Percentiles rank a stretch among this genome's conserved stretches.
phyloP scores from a whole-genome alignment of 164 flowering plant species.

The Magnolia officinalis region DNA sequence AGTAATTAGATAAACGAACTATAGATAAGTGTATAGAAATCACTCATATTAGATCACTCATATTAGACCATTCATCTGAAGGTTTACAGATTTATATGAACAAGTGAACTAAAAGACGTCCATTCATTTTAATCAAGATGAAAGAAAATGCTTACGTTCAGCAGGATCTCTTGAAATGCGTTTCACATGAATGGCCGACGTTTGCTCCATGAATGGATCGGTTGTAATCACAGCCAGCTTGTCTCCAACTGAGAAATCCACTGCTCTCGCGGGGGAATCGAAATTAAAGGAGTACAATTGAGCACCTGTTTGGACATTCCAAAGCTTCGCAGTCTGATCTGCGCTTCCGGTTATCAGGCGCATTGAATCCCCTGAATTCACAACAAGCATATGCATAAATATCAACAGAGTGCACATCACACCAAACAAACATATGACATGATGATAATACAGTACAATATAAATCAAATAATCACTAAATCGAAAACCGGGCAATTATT shows the following conservation, averaged over 20 bases:
- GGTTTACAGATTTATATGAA: background rate
- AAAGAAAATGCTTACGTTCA: slow-evolving; percentile 51
- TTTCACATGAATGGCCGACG: slow-evolving; percentile 84
- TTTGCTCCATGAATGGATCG: slow-evolving; percentile 82
- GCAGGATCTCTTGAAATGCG: slow-evolving; percentile 56
- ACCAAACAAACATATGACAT: background rate
- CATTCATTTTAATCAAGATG: background rate
- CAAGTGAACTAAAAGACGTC: background rate
- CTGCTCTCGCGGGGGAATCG: slow-evolving; percentile 75
- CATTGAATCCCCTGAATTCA: slow-evolving; percentile 58
- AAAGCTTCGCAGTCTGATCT: slow-evolving; percentile 77
- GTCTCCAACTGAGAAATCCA: slow-evolving; percentile 77
- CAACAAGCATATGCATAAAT: background rate
- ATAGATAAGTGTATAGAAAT: background rate
- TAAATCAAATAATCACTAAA: background rate
- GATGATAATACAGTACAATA: too few species aligned
- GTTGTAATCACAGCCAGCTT: slow-evolving; percentile 80
- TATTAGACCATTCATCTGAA: background rate
- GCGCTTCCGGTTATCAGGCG: slow-evolving; percentile 86
- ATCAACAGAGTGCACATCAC: background rate
- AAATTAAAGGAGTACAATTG: slow-evolving; percentile 60
- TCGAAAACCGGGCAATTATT: too few species aligned
- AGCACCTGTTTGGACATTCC: slow-evolving; percentile 71
- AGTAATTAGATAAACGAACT: too few species aligned
- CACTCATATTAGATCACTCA: background rate